Conservation (phyloP, 2,329 filamentous ascomycete genomes). For the Hypoxylon sp. region DNA sequence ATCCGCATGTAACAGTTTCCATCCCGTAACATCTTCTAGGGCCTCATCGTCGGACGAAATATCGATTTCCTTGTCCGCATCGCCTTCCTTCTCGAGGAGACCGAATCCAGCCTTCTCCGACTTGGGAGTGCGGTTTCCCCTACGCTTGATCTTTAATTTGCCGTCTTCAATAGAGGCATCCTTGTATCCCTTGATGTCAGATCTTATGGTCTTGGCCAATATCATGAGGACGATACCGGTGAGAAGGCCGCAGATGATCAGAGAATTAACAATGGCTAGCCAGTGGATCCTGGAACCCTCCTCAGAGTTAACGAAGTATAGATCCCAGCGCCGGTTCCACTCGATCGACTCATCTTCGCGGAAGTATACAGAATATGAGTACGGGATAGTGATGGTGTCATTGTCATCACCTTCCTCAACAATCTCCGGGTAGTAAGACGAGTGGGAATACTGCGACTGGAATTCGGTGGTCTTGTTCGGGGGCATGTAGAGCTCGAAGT, state of each 20-base stretch:
- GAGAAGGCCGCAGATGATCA: conserved; percentile 85
- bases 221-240: conserved; percentile 87
- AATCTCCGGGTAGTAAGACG: conserved; percentile 71
- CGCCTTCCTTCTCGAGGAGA: conserved; percentile 72
- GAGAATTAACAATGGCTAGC: conserved; percentile 88
- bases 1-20: conserved; percentile 91
- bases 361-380: conserved; percentile 92
- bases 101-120: conserved; percentile 67
- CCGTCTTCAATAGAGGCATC: conserved; percentile 77
- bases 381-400: conserved; percentile 80
- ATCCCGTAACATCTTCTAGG: conserved; percentile 85
- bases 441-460: conserved; percentile 66
- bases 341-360: conserved; percentile 84
- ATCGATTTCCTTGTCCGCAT: conserved; percentile 68
- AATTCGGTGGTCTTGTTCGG: conserved; percentile 71
- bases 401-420: conserved; percentile 72
- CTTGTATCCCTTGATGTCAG: conserved; percentile 82
- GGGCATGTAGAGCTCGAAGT: conserved; percentile 78
- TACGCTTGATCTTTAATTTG: conserved; percentile 69
- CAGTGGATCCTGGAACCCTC: conserved; percentile 87
- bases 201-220: conserved; percentile 80
- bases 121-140: conserved; percentile 62
- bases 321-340: conserved; percentile 88
- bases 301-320: conserved; percentile 91
- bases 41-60: conserved; percentile 77